These are phyloP conservation scores for Annulohypoxylon maeteangense DNA, from an alignment of 495 filamentous ascomycete species.

Conservation along the genomic window DNA sequence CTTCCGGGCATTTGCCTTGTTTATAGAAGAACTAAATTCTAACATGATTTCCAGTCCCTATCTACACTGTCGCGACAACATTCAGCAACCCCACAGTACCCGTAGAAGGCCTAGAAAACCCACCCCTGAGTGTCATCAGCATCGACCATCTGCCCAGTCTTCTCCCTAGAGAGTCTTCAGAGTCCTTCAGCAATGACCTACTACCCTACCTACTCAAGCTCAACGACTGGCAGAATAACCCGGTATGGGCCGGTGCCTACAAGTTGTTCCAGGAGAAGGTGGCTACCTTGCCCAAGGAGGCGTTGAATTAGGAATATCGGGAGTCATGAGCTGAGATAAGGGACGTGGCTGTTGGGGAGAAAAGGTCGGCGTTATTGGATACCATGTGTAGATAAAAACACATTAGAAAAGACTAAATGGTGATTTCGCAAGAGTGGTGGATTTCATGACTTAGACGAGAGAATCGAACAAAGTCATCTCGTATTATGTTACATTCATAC, in stretches of 20 bases:
- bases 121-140: conserved; percentile 78
- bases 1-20: conserved; percentile 48
- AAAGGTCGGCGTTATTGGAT: conserved; percentile 31
- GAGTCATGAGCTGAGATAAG: not conserved
- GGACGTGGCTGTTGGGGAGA: not conserved
- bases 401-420: conserved; percentile 15
- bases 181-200: conserved; percentile 84
- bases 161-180: conserved; percentile 85
- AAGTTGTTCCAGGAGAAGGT: conserved; percentile 89
- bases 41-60: conserved; percentile 71
- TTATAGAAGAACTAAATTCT: not conserved
- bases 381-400: conserved; percentile 35
- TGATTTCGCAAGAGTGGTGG: conserved; percentile 20
- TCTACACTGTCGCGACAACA: conserved; percentile 83
- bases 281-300: conserved; percentile 70
- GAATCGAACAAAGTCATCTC: not conserved
- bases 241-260: conserved; percentile 87
- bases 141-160: conserved; percentile 94
- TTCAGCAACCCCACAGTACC: conserved; percentile 87
- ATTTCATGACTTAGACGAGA: conserved; percentile 1
- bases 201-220: conserved; percentile 82
- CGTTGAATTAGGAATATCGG: conserved; percentile 46
- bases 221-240: conserved; percentile 74
- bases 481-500: not conserved
- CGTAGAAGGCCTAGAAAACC: conserved; percentile 66